These are phyloP conservation scores for Neurospora sp. DNA, from an alignment of 495 filamentous ascomycete species.

Conservation along the genomic window DNA sequence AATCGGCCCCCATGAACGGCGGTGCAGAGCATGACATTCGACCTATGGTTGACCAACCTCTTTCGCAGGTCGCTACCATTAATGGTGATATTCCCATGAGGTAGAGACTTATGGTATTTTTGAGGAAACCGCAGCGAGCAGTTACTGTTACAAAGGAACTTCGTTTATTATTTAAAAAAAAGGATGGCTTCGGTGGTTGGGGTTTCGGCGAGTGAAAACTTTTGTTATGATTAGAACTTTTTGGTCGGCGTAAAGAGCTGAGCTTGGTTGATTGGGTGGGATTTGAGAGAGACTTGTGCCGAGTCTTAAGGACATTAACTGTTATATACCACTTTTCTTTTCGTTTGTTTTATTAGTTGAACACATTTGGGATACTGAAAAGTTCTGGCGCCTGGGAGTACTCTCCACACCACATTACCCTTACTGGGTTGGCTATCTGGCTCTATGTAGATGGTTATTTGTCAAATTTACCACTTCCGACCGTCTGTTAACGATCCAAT, in stretches of 20 bases:
- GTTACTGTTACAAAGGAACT: neutral
- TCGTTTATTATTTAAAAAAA: neutral
- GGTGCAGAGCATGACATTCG: neutral
- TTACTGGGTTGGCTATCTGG: neutral
- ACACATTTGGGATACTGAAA: neutral
- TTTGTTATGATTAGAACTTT: neutral
- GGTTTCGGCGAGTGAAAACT: neutral
- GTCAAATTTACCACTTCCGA: neutral
- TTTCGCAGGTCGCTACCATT: neutral
- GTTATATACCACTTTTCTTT: neutral
- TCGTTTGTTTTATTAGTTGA: neutral
- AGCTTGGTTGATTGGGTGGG: neutral
- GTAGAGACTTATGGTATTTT: neutral
- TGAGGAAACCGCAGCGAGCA: neutral
- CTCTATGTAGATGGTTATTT: neutral
- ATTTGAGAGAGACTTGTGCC: neutral
- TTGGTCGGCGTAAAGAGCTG: neutral
- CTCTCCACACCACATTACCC: neutral
- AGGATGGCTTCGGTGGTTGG: neutral
- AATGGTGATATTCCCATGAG: constrained; percentile 4
- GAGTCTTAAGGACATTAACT: neutral
- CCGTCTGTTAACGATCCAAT: neutral
- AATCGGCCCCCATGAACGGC: neutral
- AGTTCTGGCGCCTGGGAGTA: neutral
- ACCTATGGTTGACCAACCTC: neutral